phyloP scores from a whole-genome alignment of 176 grass and related monocot genomes.

The Bonia amplexicaulis region DNA sequence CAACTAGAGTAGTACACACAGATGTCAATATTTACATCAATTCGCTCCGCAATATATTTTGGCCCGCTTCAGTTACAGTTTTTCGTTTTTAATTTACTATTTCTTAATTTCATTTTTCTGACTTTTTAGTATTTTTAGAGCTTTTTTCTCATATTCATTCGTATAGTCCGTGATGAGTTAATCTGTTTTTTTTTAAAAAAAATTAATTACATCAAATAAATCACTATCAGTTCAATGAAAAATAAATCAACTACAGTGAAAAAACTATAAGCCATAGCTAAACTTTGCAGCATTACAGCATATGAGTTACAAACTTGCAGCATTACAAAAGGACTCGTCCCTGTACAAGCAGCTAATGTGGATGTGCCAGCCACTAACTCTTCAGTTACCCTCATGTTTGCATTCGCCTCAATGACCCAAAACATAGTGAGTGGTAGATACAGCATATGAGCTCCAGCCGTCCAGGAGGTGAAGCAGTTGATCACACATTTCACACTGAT shows the following conservation, averaged over 20 bases:
- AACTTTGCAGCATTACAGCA: not conserved
- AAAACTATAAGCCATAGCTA: no score
- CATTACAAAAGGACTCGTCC: not conserved
- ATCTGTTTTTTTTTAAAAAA: no score
- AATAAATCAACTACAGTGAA: no score
- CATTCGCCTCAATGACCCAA: not conserved
- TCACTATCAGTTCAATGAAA: no score
- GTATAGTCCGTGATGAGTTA: no score
- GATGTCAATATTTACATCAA: not conserved
- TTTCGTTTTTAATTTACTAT: no score
- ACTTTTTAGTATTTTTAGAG: no score
- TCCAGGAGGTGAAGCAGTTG: not conserved
- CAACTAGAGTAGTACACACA: no score
- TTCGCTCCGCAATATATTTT: not conserved
- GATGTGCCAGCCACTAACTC: not conserved
- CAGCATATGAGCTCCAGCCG: not conserved
- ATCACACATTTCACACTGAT: not conserved
- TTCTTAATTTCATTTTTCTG: no score
- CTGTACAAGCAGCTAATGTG: constrained; percentile 7
- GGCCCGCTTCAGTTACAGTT: no score
- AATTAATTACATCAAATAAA: no score
- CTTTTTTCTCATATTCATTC: no score
- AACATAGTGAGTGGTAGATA: not conserved
- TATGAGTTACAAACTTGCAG: not conserved
- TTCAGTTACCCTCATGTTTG: not conserved